Evolutionary conservation across 768 basidiomycete species (phyloP), one percentile per base, ranked within the genome.

Genomic region (Aureoboletus auriporus): DNA sequence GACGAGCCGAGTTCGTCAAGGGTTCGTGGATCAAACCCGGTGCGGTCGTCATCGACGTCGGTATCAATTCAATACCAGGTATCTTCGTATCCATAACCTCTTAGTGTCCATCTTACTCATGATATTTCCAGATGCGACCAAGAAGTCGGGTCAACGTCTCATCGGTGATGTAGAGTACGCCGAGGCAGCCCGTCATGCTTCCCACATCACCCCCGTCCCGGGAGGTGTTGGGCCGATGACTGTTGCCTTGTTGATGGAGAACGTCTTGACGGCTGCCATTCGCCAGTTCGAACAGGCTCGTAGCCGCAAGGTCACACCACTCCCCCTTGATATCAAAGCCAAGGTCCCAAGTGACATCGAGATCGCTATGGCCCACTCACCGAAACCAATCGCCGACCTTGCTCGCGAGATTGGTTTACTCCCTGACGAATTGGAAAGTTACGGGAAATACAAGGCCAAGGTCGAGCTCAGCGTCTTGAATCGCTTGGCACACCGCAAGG

Each of bases 201-300:
- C 90, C 2, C 72, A 86, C 69, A 96, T 99, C 60, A 99, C 96
- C 0, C 96, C 96, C 17, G 96, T 99, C 23, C 96, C 96, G 0
- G 96, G 96, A 67, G 96, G 96, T 49, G 96, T 99, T 44, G 96
- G 96, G 11, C 96, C 96, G n/a, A 96, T 98, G 94, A 99, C 96
- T 12, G 96, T 99, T 49, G 96, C 96, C 17, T 78, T 97, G 74
- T 83, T 99, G 54, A 97, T 99, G 94, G 79, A 84, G 62, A 99
- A 98, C 70, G 95, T 94, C 2, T 72, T 92, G 56, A 73, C 77
- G 54, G 86, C 92, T 41, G 93, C 94, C 20, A 79, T 89, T 66
- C 83, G 89, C 44, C 76, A 83, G 43, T 93, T 88, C 78, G 80
- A 87, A 55, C 75, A 80, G 43, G 70, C 79, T 38, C 79, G 84